Evolutionary conservation across 176 grass and related monocot genomes (phyloP).

Genomic region (Triticum monococcum): DNA sequence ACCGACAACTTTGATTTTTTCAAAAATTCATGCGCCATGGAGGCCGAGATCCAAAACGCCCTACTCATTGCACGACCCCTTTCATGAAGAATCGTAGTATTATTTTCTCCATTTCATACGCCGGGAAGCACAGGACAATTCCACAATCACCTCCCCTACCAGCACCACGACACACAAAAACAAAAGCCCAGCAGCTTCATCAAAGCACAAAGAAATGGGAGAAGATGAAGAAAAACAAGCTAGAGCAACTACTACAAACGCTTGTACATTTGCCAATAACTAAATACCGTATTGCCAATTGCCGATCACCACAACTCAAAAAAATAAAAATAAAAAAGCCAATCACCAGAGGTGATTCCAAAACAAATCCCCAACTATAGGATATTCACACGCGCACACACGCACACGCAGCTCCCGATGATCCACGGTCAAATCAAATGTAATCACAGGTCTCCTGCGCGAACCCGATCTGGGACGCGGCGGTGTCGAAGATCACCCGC

Average conservation of each 20-base stretch:
- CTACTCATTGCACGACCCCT: too few relatives aligned
- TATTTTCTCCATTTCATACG: too few relatives aligned
- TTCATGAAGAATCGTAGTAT: too few relatives aligned
- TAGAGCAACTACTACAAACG: neutral
- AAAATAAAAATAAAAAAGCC: neutral
- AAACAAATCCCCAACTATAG: conserved; percentile 45
- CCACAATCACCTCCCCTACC: neutral
- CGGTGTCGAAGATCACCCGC: conserved; percentile 76
- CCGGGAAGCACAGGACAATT: too few relatives aligned
- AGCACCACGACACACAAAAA: neutral
- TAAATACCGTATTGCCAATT: conserved; percentile 45
- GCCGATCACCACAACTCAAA: conserved; percentile 35
- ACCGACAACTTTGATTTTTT: too few relatives aligned
- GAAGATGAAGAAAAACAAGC: neutral
- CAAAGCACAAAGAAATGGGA: neutral
- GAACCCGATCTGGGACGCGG: conserved; percentile 63
- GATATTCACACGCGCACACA: neutral
- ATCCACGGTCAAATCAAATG: conserved; percentile 23
- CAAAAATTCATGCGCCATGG: too few relatives aligned
- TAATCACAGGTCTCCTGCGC: conserved; percentile 80
- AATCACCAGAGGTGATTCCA: conserved; percentile 48
- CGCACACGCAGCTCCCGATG: neutral
- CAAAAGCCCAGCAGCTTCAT: neutral
- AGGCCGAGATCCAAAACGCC: too few relatives aligned
- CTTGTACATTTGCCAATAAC: conserved; percentile 25